Conservation (phyloP, 129 eudicot genomes). For the Flaveria sonorensis region DNA sequence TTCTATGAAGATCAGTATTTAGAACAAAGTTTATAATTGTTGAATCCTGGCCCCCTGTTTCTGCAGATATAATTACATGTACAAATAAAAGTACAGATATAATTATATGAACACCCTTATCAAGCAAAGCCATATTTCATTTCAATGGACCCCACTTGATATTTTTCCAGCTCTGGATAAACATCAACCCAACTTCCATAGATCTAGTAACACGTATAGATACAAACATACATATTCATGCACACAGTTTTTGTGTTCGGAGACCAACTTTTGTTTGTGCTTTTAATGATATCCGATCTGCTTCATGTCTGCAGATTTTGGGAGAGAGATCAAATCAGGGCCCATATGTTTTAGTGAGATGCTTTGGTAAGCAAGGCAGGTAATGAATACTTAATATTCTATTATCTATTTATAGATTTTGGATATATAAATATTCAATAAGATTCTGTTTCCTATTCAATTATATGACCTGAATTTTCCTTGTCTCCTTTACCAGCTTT, state of each 20-base stretch:
- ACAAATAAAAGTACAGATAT: background rate
- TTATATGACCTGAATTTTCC: background rate
- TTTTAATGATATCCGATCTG: background rate
- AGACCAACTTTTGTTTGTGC: constrained; percentile 11
- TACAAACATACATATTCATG: constrained; percentile 1
- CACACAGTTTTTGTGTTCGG: constrained; percentile 9
- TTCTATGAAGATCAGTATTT: background rate
- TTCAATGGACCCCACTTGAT: background rate
- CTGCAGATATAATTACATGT: background rate
- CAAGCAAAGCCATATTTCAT: background rate
- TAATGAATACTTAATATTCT: constrained; percentile 23
- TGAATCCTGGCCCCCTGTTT: background rate
- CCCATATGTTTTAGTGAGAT: constrained; percentile 32
- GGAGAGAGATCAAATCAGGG: constrained; percentile 19
- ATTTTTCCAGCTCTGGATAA: background rate
- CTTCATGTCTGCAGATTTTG: constrained; percentile 27
- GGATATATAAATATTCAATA: background rate
- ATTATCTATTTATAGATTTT: background rate
- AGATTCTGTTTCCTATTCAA: background rate
- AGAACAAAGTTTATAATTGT: background rate
- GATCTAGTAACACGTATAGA: background rate
- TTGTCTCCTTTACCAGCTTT: constrained; percentile 32
- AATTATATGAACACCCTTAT: background rate
- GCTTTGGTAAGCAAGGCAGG: constrained; percentile 45
- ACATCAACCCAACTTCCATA: background rate